A percentile compares a stretch with the other conserved stretches of the same genome.
Evolutionary conservation across 768 basidiomycete species (phyloP).

Genomic region (Termitomyces sp.): DNA sequence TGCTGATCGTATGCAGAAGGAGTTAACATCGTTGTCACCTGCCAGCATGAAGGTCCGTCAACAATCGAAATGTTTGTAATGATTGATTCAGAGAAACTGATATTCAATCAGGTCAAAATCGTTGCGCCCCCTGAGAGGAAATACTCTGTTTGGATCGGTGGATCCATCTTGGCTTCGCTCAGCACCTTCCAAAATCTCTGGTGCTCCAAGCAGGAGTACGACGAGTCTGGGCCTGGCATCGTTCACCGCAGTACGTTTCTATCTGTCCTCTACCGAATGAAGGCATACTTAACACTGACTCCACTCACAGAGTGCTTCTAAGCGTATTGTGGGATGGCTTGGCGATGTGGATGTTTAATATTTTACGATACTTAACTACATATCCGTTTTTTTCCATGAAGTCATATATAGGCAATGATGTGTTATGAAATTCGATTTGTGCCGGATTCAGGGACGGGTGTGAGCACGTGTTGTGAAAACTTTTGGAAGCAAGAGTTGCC

Average conservation of each 20-base stretch:
- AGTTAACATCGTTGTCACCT: conserved; percentile 79
- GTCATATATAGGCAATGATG: conserved; percentile 5
- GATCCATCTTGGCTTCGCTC: conserved; percentile 81
- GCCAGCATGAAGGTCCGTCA: conserved; percentile 75
- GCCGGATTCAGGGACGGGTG: not conserved
- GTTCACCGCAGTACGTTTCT: conserved; percentile 68
- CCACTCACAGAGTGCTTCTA: conserved; percentile 23
- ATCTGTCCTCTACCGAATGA: not conserved
- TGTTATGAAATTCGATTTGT: conserved; percentile 2
- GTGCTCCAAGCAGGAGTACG: conserved; percentile 92
- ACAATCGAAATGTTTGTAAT: not conserved
- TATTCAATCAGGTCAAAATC: conserved; percentile 64
- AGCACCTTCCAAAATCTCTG: conserved; percentile 97
- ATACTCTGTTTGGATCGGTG: conserved; percentile 95
- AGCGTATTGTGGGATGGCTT: conserved; percentile 4
- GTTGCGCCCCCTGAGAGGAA: conserved; percentile 92
- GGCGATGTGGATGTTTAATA: conserved; percentile 4
- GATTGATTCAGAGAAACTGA: conserved; percentile 1
- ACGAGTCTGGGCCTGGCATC: conserved; percentile 76
- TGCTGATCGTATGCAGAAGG: conserved; percentile 94
- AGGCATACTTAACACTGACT: not conserved
- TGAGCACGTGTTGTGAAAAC: conserved; percentile 10
- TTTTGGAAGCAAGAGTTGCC: conserved; percentile 2
- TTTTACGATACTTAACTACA: conserved; percentile 3
- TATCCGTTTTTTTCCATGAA: not conserved